phyloP scores from a whole-genome alignment of 1,284 basidiomycete genomes.

The Cryptococcus floricola region DNA sequence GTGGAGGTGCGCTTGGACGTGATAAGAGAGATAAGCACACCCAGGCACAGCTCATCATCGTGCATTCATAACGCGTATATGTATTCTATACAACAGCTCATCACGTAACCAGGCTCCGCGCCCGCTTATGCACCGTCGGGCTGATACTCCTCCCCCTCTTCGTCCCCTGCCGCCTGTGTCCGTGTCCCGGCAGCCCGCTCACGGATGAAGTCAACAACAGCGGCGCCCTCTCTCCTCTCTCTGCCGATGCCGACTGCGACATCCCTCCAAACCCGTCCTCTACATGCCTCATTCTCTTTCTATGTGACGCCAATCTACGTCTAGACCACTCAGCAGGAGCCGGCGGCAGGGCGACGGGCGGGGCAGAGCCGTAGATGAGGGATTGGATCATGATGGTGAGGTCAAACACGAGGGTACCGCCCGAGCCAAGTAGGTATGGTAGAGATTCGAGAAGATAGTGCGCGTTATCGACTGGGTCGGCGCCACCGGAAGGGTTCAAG shows the following conservation, averaged over 20 bases:
- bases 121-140: not conserved
- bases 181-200: not conserved
- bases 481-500: slow-evolving; percentile 36
- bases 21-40: not conserved
- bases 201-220: not conserved
- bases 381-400: slow-evolving; percentile 72
- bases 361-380: slow-evolving; percentile 53
- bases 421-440: slow-evolving; percentile 74
- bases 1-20: not conserved
- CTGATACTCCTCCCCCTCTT: slow-evolving; percentile 2
- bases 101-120: not conserved
- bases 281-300: slow-evolving; percentile 11
- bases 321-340: slow-evolving; percentile 8
- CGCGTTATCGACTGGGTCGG: slow-evolving; percentile 25
- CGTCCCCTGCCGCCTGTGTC: not conserved
- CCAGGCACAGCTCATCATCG: not conserved
- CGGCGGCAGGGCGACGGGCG: slow-evolving; percentile 25
- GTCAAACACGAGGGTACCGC: slow-evolving; percentile 84
- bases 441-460: slow-evolving; percentile 47
- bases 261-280: slow-evolving; percentile 16
- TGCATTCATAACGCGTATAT: not conserved
- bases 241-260: not conserved
- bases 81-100: too few species aligned
- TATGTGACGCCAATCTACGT: slow-evolving; percentile 7
- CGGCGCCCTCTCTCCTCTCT: not conserved